phyloP scores from a whole-genome alignment of 805 yeast genomes.

The Metschnikowia amazonensis region DNA sequence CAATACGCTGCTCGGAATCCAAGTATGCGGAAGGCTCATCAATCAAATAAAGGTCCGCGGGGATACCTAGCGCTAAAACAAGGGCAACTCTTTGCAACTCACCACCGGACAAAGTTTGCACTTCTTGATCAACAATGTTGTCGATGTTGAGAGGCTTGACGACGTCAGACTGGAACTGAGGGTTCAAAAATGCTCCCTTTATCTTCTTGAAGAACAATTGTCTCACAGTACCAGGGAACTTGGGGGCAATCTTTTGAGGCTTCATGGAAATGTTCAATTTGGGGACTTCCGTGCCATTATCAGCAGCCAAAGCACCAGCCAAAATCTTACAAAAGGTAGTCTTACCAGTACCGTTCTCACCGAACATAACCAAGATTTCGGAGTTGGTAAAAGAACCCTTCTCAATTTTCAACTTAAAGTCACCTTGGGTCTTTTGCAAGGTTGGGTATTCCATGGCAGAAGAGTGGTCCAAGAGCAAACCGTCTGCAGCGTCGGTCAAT shows the following conservation, averaged over 20 bases:
- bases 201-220: constrained; percentile 96
- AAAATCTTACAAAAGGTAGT: constrained; percentile 93
- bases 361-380: constrained; percentile 98
- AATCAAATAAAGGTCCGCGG: constrained; percentile 93
- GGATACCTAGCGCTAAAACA: constrained; percentile 87
- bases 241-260: constrained; percentile 99
- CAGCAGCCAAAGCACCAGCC: constrained; percentile 92
- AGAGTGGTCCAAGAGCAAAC: constrained; percentile 69
- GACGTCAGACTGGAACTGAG: constrained; percentile 98
- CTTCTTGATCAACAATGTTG: constrained; percentile 95
- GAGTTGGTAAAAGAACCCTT: constrained; percentile 92
- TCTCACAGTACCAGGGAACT: constrained; percentile 97
- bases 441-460: constrained; percentile 73
- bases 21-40: constrained; percentile 99
- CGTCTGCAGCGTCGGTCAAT: constrained; percentile 84
- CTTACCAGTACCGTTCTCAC: constrained; percentile 99
- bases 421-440: constrained; percentile 93
- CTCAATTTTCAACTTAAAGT: constrained; percentile 79
- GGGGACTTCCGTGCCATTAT: constrained; percentile 74
- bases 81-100: constrained; percentile 99
- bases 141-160: constrained; percentile 92
- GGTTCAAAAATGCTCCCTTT: constrained; percentile 87
- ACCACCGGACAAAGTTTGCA: constrained; percentile 97
- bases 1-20: constrained; percentile 99
- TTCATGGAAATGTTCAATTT: constrained; percentile 93